Base-by-base conservation (phyloP, 805 yeast species). In the Yamadazyma insecticola region DNA sequence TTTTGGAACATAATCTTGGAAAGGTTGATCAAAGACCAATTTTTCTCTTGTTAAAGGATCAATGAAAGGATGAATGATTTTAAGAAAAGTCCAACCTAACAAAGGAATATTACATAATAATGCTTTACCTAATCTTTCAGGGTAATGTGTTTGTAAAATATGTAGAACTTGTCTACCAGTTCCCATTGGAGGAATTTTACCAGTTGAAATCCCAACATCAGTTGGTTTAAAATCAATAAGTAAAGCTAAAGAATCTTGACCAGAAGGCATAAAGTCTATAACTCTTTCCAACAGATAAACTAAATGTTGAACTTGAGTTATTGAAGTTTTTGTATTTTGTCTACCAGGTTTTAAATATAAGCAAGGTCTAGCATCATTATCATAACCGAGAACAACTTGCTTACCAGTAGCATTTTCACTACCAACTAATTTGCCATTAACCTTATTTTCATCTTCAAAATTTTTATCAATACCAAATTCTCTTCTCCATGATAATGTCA, bases 1-100 rank as follows among this genome's bases (percentile, higher is more conserved):
- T 16, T 57, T 57, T 1, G 95, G 95, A 10, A 88, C 92, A 48
- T 83, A 90, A 21, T 85, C 66, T 14, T 77, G 72, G 58, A 89
- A 86, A 11, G 96, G 95, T 46, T 88, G 86, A 54, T 86, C 94
- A 53, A 79, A 92, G 4, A 88, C 94, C 41, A 92, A 72, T 62
- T 92, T 92, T 57, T 89, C 96, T 40, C 95, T 72, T 2, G 99
- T 92, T 50, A 86, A 62, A 7, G 98, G 97, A 53, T 92, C 98
- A 43, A 92, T 92, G 55, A 92, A 92, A 4, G 99, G 98, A 48
- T 85, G 86, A 42, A 90, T 89, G 41, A 92, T 63, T 62, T 84
- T 89, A 45, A 92, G 64, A 49, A 92, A 92, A 7, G 96, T 80
- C 85, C 95, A 84, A 5, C 89, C 97, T 33, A 89, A 60, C 75